Conservation (phyloP, 2,329 filamentous ascomycete species). For the Penicillium aurantiogriseum region DNA sequence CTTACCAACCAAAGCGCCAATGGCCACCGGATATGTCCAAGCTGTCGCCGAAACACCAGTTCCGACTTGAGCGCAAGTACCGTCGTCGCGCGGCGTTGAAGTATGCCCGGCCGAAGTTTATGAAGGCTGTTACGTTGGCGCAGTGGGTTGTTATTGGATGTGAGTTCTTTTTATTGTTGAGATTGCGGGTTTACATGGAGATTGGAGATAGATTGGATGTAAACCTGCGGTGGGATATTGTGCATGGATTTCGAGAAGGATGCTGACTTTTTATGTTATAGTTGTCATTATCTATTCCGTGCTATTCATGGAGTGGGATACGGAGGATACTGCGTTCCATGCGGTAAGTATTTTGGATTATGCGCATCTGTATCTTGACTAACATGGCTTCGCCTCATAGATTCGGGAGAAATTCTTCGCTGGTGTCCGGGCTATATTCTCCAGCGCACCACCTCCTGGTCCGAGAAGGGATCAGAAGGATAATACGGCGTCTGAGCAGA, state of each 20-base stretch:
- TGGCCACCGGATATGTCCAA: constrained; percentile 66
- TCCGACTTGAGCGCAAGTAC: constrained; percentile 66
- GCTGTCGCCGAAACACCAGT: constrained; percentile 64
- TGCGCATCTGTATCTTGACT: not conserved
- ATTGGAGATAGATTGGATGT: not conserved
- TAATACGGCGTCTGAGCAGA: constrained; percentile 3
- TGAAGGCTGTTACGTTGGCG: constrained; percentile 56
- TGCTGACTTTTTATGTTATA: constrained; percentile 23
- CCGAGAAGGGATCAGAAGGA: constrained; percentile 24
- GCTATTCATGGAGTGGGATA: constrained; percentile 47
- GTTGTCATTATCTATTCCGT: constrained; percentile 45
- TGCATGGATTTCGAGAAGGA: not conserved
- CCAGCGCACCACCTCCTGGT: constrained; percentile 31
- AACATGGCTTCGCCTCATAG: constrained; percentile 18
- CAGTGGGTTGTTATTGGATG: constrained; percentile 56
- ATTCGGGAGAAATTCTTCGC: constrained; percentile 37
- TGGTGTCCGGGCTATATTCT: constrained; percentile 33
- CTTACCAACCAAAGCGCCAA: constrained; percentile 58
- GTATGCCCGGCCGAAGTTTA: constrained; percentile 59
- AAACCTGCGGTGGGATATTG: not conserved
- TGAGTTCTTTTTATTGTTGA: constrained; percentile 36
- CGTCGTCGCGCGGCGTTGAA: constrained; percentile 61
- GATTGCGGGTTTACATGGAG: not conserved
- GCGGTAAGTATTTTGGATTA: constrained; percentile 31
- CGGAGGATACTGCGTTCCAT: constrained; percentile 42